phyloP scores from a whole-genome alignment of 805 yeast genomes.

The Candida orba region DNA sequence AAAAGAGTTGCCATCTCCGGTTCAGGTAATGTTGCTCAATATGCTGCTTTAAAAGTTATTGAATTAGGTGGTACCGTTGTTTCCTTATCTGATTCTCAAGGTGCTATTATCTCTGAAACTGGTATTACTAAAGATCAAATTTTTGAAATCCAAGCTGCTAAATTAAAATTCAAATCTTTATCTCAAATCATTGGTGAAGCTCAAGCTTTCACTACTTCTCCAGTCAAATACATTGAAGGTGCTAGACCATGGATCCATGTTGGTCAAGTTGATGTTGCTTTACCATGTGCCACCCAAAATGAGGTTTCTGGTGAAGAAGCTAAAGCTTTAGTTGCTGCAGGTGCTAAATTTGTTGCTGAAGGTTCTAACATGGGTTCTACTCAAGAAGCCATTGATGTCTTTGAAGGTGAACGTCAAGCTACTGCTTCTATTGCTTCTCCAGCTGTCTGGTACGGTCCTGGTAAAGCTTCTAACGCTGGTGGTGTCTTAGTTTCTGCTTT shows the following conservation, averaged over 20 bases:
- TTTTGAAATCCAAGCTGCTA: conserved; percentile 67
- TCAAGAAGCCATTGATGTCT: conserved; percentile 91
- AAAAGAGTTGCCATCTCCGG: conserved; percentile 96
- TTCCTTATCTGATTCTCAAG: conserved; percentile 92
- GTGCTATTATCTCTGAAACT: conserved; percentile 66
- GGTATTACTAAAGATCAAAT: conserved; percentile 86
- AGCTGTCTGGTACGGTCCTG: conserved; percentile 97
- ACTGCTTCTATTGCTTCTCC: conserved; percentile 34
- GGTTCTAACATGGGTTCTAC: conserved; percentile 99
- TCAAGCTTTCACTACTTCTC: conserved; percentile 47
- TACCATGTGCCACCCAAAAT: conserved; percentile 98
- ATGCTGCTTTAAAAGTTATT: conserved; percentile 94
- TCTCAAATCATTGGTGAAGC: conserved; percentile 55
- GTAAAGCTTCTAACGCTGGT: conserved; percentile 99
- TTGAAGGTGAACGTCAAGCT: conserved; percentile 69
- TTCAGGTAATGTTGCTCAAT: conserved; percentile 98
- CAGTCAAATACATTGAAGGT: conserved; percentile 80
- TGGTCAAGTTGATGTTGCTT: conserved; percentile 89
- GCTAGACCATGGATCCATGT: conserved; percentile 95
- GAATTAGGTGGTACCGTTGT: conserved; percentile 96
- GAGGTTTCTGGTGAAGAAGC: conserved; percentile 98
- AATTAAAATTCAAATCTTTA: conserved; percentile 69
- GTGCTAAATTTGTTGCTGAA: conserved; percentile 91
- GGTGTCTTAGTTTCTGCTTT: conserved; percentile 98
- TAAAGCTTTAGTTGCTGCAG: conserved; percentile 84